Evolutionary conservation across 768 basidiomycete species (phyloP).

Genomic region (Xanthoconium purpureum): DNA sequence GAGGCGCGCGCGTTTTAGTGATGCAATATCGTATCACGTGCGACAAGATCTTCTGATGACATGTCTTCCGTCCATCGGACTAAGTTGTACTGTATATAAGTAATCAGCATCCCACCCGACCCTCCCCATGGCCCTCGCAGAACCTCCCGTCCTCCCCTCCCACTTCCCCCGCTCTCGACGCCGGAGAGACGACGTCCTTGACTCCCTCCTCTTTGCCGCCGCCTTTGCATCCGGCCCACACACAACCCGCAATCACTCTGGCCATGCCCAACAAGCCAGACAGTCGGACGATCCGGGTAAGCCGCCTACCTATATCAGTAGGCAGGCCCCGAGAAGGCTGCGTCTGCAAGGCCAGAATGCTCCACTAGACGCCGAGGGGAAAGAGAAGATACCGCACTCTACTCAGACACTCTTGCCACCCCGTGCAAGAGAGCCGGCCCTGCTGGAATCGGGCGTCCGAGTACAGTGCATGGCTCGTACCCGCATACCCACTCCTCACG

Average conservation of each 20-base stretch:
- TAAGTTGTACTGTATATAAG: no score
- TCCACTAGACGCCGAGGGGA: constrained; percentile 34
- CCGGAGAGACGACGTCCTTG: constrained; percentile 69
- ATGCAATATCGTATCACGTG: no score
- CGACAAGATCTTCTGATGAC: no score
- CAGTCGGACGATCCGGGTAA: constrained; percentile 45
- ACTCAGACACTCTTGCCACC: constrained; percentile 36
- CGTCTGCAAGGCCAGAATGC: constrained; percentile 39
- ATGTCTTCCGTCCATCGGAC: no score
- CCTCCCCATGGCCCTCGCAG: constrained; percentile 26
- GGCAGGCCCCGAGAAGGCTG: constrained; percentile 69
- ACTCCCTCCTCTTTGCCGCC: constrained; percentile 76
- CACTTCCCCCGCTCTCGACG: constrained; percentile 57
- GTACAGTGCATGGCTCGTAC: constrained; percentile 97
- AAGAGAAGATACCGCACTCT: constrained; percentile 48
- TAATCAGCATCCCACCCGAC: not conserved
- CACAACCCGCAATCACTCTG: constrained; percentile 81
- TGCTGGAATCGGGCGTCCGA: constrained; percentile 39
- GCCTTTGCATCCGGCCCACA: constrained; percentile 72
- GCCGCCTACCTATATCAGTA: constrained; percentile 62
- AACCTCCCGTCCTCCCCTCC: constrained; percentile 30
- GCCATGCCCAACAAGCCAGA: constrained; percentile 65
- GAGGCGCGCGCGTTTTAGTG: constrained; percentile 3
- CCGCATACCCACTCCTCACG: constrained; percentile 94
- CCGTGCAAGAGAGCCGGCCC: constrained; percentile 40